These are phyloP conservation scores for Colletotrichum cordylinicola DNA, from an alignment of 2,329 filamentous ascomycete genomes.

Conservation along the genomic window DNA sequence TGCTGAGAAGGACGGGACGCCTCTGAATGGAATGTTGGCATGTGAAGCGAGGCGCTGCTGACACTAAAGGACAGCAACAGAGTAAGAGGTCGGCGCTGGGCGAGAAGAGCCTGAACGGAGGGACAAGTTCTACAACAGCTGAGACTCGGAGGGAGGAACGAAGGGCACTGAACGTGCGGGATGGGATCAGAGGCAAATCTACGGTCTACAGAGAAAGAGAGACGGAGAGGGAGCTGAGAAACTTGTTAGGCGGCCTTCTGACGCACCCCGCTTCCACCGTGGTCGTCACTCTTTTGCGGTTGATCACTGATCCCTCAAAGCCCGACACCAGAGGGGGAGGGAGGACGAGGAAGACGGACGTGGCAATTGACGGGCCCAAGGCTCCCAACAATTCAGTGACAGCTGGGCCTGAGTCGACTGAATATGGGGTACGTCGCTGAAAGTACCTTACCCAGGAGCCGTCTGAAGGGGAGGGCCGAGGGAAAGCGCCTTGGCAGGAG, in stretches of 20 bases:
- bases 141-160: background rate
- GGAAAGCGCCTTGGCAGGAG: background rate
- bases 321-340: background rate
- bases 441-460: background rate
- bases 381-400: background rate
- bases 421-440: background rate
- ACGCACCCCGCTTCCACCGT: background rate
- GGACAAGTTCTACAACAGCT: background rate
- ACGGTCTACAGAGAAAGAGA: background rate
- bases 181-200: background rate
- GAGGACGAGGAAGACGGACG: background rate
- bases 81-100: background rate
- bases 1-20: background rate
- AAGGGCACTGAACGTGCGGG: background rate
- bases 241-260: background rate
- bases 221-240: background rate
- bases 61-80: background rate
- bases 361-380: background rate
- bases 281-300: background rate
- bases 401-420: background rate
- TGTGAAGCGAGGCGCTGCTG: background rate
- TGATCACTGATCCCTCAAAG: background rate
- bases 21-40: background rate
- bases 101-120: background rate
- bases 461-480: background rate